These are phyloP conservation scores for Orychophragmus violaceus DNA, from an alignment of 345 rosid species.

Conservation along the genomic window DNA sequence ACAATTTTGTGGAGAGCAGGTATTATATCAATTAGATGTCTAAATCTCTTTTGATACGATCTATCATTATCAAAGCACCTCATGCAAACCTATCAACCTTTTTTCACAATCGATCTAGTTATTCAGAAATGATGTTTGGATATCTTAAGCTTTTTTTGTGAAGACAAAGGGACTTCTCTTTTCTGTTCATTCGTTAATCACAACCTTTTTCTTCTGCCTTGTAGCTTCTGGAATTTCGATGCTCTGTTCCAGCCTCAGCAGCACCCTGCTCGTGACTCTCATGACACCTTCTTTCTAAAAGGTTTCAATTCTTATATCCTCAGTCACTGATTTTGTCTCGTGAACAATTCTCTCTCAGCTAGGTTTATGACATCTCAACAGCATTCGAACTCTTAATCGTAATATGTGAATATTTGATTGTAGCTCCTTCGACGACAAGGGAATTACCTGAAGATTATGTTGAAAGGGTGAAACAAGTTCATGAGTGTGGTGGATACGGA, in stretches of 20 bases:
- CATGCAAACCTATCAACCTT: neutral
- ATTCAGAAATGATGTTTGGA: neutral
- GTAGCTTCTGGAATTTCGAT: constrained; percentile 98
- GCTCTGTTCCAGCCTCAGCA: constrained; percentile 96
- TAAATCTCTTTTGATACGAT: neutral
- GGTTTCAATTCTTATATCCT: constrained; percentile 38
- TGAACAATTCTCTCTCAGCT: neutral
- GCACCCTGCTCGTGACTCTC: constrained; percentile 99
- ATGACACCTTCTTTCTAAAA: constrained; percentile 83
- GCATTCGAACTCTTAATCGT: neutral
- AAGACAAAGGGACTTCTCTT: neutral
- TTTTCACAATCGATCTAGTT: constrained; percentile 2
- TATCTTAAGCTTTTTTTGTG: neutral
- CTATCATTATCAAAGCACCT: constrained; percentile 5
- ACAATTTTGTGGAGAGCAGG: constrained; percentile 96
- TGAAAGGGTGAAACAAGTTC: constrained; percentile 66
- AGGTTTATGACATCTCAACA: neutral
- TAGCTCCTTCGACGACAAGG: constrained; percentile 80
- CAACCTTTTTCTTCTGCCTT: neutral
- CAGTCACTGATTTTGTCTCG: neutral
- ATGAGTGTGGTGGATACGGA: constrained; percentile 86
- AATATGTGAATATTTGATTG: constrained; percentile 13
- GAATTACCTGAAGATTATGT: constrained; percentile 83
- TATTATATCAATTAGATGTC: constrained; percentile 21
- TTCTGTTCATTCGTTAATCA: neutral